Conservation (phyloP, 2,329 filamentous ascomycete genomes). For the Nannizziopsis arthrosporioides region DNA sequence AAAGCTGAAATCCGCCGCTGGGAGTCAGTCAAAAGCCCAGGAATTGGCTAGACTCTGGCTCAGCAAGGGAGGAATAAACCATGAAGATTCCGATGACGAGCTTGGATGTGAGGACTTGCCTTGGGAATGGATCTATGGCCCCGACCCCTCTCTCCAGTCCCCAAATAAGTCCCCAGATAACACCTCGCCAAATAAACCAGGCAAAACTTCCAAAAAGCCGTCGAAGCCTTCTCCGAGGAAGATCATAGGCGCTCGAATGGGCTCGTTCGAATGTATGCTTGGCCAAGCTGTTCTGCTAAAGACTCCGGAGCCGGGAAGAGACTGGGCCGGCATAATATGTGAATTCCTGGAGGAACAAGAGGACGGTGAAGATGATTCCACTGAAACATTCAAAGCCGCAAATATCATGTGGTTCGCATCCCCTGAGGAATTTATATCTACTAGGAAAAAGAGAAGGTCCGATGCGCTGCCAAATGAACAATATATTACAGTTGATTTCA, state of each 20-base stretch:
- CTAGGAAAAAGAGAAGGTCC: slow-evolving; percentile 65
- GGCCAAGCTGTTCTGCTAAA: slow-evolving; percentile 82
- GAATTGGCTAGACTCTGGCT: slow-evolving; percentile 40
- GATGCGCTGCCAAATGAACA: slow-evolving; percentile 82
- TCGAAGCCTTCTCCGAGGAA: slow-evolving; percentile 24
- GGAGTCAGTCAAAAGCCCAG: slow-evolving; percentile 16
- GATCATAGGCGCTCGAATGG: slow-evolving; percentile 75
- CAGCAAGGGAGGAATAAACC: slow-evolving; percentile 49
- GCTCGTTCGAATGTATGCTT: slow-evolving; percentile 63
- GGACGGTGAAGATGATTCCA: slow-evolving; percentile 53
- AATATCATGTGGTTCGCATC: slow-evolving; percentile 90
- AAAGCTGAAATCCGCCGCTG: slow-evolving; percentile 12
- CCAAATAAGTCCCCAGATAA: slow-evolving; percentile 7
- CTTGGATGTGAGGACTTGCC: slow-evolving; percentile 58
- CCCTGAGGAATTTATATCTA: slow-evolving; percentile 76
- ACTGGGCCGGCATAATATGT: slow-evolving; percentile 84
- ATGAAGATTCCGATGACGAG: slow-evolving; percentile 83
- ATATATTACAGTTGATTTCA: slow-evolving; percentile 79
- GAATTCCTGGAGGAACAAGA: slow-evolving; percentile 66
- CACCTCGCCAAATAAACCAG: slow-evolving; percentile 7
- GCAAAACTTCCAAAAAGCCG: slow-evolving; percentile 15
- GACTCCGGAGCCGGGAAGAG: slow-evolving; percentile 72
- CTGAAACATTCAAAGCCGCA: slow-evolving; percentile 57
- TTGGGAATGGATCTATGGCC: slow-evolving; percentile 67
- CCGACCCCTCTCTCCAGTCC: slow-evolving; percentile 13